A percentile compares a stretch with the other conserved stretches of the same genome.
These are phyloP conservation scores for Paramecium sexaurelia DNA, from an alignment of 73 alveolate genomes.

Conservation along the genomic window DNA sequence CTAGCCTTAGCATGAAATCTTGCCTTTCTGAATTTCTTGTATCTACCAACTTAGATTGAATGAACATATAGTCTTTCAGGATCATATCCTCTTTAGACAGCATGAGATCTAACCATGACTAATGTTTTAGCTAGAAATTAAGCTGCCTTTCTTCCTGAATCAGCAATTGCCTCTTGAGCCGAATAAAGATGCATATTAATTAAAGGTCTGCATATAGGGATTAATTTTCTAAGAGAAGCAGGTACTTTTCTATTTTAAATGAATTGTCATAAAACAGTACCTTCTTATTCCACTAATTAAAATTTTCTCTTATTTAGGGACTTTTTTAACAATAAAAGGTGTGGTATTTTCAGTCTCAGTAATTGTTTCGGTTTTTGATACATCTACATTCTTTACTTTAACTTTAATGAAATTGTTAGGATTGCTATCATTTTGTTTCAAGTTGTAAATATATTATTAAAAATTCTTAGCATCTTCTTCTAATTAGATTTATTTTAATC, in stretches of 20 bases:
- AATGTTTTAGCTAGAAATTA: background rate
- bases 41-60: background rate
- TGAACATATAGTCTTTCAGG: conserved; percentile 24
- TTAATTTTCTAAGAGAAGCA: conserved; percentile 15
- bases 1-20: conserved; percentile 53
- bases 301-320: background rate
- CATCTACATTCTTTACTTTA: background rate
- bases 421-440: conserved; percentile 18
- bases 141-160: conserved; percentile 38
- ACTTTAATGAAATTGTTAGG: conserved; percentile 16
- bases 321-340: background rate
- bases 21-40: conserved; percentile 2
- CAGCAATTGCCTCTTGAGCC: background rate
- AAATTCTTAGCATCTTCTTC: background rate
- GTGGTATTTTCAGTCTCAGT: background rate
- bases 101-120: conserved; percentile 31
- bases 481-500: background rate
- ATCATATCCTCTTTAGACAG: conserved; percentile 34
- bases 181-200: background rate
- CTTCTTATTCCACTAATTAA: conserved; percentile 41
- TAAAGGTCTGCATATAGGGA: conserved; percentile 5
- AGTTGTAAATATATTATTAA: background rate
- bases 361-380: background rate
- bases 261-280: background rate
- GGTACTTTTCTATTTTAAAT: conserved; percentile 20